phyloP scores from a whole-genome alignment of 805 yeast species.

The Diddensiella santjacobensis region DNA sequence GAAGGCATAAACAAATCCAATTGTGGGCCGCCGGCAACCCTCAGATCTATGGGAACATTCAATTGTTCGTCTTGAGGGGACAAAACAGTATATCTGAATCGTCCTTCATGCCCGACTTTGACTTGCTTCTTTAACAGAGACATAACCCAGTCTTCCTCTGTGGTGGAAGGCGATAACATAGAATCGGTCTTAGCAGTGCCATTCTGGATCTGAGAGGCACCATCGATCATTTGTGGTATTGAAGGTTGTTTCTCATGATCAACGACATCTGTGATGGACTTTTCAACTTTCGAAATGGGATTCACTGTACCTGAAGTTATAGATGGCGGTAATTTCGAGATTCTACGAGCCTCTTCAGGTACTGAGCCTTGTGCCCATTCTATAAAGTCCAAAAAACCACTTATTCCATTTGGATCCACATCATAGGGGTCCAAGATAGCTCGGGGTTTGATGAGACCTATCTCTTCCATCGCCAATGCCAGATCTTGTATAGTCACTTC shows the following conservation, averaged over 20 bases:
- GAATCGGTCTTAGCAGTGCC: neutral
- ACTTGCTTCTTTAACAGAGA: slow-evolving; percentile 31
- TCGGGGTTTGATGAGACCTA: slow-evolving; percentile 60
- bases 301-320: neutral
- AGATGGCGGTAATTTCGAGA: slow-evolving; percentile 11
- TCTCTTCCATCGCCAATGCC: slow-evolving; percentile 61
- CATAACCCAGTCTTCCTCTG: slow-evolving; percentile 32
- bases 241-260: neutral
- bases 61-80: slow-evolving; percentile 8
- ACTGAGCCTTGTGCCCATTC: slow-evolving; percentile 53
- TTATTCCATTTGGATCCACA: slow-evolving; percentile 41
- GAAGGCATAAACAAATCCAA: slow-evolving; percentile 15
- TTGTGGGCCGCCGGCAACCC: slow-evolving; percentile 25
- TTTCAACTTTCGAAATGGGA: neutral
- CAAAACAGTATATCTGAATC: slow-evolving; percentile 32
- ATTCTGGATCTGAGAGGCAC: neutral
- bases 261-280: too few species aligned
- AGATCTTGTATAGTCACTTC: slow-evolving; percentile 61
- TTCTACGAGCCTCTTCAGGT: slow-evolving; percentile 41
- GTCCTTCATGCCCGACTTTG: slow-evolving; percentile 33
- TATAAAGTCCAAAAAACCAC: slow-evolving; percentile 49
- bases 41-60: slow-evolving; percentile 5
- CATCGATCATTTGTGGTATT: neutral
- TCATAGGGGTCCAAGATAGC: slow-evolving; percentile 53
- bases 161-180: neutral